These are phyloP conservation scores for Pichia exigua DNA, from an alignment of 805 yeast genomes.

Conservation along the genomic window DNA sequence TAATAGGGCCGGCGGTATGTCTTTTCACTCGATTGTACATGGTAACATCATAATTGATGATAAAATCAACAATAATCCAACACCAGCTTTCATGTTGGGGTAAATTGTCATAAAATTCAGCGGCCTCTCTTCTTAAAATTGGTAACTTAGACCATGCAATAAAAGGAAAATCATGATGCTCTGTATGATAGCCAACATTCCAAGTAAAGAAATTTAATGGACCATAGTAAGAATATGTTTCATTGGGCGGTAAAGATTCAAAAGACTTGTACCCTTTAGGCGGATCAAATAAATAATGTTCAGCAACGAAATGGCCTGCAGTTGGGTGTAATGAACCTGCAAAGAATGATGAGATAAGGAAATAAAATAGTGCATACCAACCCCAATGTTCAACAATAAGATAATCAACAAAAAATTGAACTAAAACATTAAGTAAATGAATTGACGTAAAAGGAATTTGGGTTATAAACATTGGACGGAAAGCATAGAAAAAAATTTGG, in stretches of 20 bases:
- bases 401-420: slow-evolving; percentile 53
- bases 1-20: slow-evolving; percentile 28
- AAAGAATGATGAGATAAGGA: slow-evolving; percentile 68
- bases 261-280: slow-evolving; percentile 26
- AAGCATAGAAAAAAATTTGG: slow-evolving; percentile 82
- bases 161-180: slow-evolving; percentile 93
- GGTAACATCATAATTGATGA: slow-evolving; percentile 56
- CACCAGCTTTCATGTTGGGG: slow-evolving; percentile 77
- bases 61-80: slow-evolving; percentile 64
- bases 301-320: slow-evolving; percentile 95
- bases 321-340: slow-evolving; percentile 93
- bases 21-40: slow-evolving; percentile 82
- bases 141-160: slow-evolving; percentile 84
- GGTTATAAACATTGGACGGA: slow-evolving; percentile 83
- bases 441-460: slow-evolving; percentile 65
- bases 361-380: slow-evolving; percentile 52
- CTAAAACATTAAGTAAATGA: slow-evolving; percentile 60
- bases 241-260: slow-evolving; percentile 50
- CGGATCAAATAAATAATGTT: slow-evolving; percentile 72
- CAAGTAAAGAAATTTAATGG: slow-evolving; percentile 68
- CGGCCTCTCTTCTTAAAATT: slow-evolving; percentile 54
- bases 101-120: slow-evolving; percentile 73
- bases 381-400: slow-evolving; percentile 58
- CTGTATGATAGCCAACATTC: slow-evolving; percentile 93
- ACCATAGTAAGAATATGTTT: slow-evolving; percentile 87